A percentile compares a stretch with the other conserved stretches of the same genome.
Evolutionary conservation across 495 filamentous ascomycete species (phyloP).

Genomic region (Aspergillus baeticus): DNA sequence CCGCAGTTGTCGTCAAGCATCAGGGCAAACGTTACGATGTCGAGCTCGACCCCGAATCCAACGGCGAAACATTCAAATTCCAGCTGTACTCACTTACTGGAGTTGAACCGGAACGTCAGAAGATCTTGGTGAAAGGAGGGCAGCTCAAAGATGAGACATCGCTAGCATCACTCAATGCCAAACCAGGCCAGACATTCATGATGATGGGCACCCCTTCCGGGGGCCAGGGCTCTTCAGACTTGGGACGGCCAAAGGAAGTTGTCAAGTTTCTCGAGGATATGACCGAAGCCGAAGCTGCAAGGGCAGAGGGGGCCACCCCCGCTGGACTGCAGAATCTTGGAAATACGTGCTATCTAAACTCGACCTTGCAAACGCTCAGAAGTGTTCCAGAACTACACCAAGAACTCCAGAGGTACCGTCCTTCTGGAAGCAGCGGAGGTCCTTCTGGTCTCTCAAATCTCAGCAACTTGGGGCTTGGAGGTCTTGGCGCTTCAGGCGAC

Average conservation of each 20-base stretch:
- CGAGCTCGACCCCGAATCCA: slow-evolving; percentile 80
- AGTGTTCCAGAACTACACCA: slow-evolving; percentile 89
- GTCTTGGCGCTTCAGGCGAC: slow-evolving; percentile 62
- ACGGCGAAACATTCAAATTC: slow-evolving; percentile 90
- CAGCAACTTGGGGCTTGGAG: slow-evolving; percentile 59
- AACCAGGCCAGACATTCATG: slow-evolving; percentile 85
- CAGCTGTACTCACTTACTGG: slow-evolving; percentile 94
- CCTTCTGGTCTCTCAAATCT: slow-evolving; percentile 44
- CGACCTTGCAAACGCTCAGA: slow-evolving; percentile 85
- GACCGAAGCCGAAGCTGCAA: slow-evolving; percentile 88
- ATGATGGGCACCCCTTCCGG: slow-evolving; percentile 92
- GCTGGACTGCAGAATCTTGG: slow-evolving; percentile 90
- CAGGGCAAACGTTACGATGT: slow-evolving; percentile 91
- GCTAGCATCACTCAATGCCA: slow-evolving; percentile 77
- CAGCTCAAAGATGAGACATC: slow-evolving; percentile 94
- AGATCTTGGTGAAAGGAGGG: slow-evolving; percentile 89
- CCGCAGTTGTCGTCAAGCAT: slow-evolving; percentile 86
- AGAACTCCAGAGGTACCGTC: slow-evolving; percentile 68
- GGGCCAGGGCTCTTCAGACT: slow-evolving; percentile 47
- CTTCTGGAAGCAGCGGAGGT: slow-evolving; percentile 34
- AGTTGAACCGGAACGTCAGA: slow-evolving; percentile 94
- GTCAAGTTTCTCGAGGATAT: slow-evolving; percentile 95
- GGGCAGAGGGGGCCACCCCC: slow-evolving; percentile 76
- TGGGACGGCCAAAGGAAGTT: slow-evolving; percentile 75
- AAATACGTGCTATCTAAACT: slow-evolving; percentile 98